These are phyloP conservation scores for Apiospora sp. DNA, from an alignment of 2,329 filamentous ascomycete genomes.

Conservation along the genomic window DNA sequence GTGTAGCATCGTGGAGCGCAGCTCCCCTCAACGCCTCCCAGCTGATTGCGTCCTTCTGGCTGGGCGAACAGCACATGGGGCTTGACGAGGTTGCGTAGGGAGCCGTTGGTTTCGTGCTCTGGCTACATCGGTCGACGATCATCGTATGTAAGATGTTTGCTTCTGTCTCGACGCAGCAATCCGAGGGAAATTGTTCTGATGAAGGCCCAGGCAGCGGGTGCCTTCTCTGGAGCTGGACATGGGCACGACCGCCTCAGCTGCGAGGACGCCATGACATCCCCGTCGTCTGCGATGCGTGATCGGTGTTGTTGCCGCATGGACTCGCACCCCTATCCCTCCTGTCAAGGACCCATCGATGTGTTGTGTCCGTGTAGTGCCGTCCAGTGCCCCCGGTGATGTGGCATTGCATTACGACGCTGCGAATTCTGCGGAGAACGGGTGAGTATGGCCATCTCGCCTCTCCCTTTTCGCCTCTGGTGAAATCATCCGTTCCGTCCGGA, in stretches of 20 bases:
- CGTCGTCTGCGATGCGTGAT: background rate
- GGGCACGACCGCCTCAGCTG: background rate
- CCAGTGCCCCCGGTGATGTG: background rate
- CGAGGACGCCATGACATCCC: background rate
- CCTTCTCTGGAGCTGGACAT: background rate
- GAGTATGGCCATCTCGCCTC: background rate
- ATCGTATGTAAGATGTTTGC: background rate
- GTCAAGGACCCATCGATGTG: background rate
- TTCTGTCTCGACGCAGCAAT: background rate
- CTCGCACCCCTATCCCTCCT: slow-evolving; percentile 3
- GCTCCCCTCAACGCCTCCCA: background rate
- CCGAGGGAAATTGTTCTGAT: background rate
- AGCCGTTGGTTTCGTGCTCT: background rate
- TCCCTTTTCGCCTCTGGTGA: background rate
- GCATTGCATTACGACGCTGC: slow-evolving; percentile 16
- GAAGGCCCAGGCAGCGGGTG: background rate
- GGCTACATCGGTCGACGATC: background rate
- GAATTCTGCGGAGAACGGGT: background rate
- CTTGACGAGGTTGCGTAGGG: background rate
- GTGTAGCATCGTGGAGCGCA: slow-evolving; percentile 1
- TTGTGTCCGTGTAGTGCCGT: background rate
- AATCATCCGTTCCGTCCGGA: background rate
- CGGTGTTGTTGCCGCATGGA: background rate
- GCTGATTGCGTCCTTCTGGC: background rate
- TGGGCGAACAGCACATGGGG: background rate